Base-by-base conservation (phyloP, 148 eudicot species). In the Heliosperma pusillum region DNA sequence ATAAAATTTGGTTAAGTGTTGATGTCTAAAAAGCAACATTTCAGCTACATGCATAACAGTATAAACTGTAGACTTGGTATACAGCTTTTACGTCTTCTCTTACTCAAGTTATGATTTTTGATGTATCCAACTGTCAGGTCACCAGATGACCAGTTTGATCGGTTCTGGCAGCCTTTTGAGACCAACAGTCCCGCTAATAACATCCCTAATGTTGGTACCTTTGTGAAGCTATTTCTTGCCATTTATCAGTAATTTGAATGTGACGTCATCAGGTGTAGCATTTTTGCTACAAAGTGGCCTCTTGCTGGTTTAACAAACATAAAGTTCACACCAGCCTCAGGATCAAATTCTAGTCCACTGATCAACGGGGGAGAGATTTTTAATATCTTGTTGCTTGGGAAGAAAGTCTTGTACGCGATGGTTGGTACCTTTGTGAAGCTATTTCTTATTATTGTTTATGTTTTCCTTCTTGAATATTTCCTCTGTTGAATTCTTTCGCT, bases 281-380 rank as follows among this genome's bases (percentile, higher is more conserved):
- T 90, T 92, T 90, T 92, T 80, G 85, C 96, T 33, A 92, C 78
- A 75, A 85, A 77, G 76, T 95, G 99, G 97, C 97, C 91, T 73
- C 91, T 92, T 73, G 62, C 72, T 72, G 99, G 96, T 61, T 74
- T 70, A 40, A 92, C 97, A 36, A 89, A 83, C 50, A 65, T 95
- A 42, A 87, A 82, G 50, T 76, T 95, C 45, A 80, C 81, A 75
- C 92, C 99, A 66, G 69, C 76, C 2, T 76, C 70, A 74, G 96
- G 94, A 75, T 92, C 96, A 24, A 80, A 66, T 27, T 33, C 80
- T 70, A 81, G 93, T 72, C 96, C 99, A 58, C 58, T 88, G 76
- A 86, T 95, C 47, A 92, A 95, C 80, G 99, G 89, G 24, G 99
- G 92, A 21, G 99, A 95, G 79, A 77, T 84, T 70, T 95, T 90